Conservation (phyloP, 148 eudicot genomes). For the Cornus florida region DNA sequence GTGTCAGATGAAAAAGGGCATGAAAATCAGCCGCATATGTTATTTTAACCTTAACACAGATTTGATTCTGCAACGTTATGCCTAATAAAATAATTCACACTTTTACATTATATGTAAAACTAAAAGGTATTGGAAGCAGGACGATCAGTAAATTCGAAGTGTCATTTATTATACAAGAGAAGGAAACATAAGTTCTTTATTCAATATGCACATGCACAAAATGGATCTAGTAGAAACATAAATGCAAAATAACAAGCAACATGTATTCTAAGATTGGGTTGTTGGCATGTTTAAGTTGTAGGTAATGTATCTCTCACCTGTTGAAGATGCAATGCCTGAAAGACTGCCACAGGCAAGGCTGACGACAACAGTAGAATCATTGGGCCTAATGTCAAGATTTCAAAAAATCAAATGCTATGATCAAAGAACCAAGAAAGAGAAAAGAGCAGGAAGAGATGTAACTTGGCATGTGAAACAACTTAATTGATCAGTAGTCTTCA, state of each 20-base stretch:
- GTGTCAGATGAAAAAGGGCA: neutral
- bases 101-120: neutral
- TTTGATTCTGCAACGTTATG: neutral
- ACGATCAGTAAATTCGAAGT: neutral
- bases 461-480: neutral
- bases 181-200: too few species aligned
- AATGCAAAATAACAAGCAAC: too few species aligned
- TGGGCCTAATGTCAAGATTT: conserved; percentile 46
- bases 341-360: conserved; percentile 85
- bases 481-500: conserved; percentile 20
- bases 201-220: too few species aligned
- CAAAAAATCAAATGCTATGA: conserved; percentile 8
- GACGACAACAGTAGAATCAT: conserved; percentile 50
- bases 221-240: too few species aligned
- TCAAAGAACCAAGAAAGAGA: neutral
- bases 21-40: too few species aligned
- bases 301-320: conserved; percentile 37
- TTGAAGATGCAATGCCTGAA: conserved; percentile 74
- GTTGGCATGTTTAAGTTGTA: neutral
- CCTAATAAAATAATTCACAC: neutral
- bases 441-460: conserved; percentile 3
- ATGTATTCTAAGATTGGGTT: neutral
- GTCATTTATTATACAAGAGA: neutral
- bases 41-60: too few species aligned
- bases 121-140: neutral